Evolutionary conservation across 2,329 filamentous ascomycete genomes (phyloP), one percentile per base, ranked within the genome.

Genomic region (Shiraia sp.): DNA sequence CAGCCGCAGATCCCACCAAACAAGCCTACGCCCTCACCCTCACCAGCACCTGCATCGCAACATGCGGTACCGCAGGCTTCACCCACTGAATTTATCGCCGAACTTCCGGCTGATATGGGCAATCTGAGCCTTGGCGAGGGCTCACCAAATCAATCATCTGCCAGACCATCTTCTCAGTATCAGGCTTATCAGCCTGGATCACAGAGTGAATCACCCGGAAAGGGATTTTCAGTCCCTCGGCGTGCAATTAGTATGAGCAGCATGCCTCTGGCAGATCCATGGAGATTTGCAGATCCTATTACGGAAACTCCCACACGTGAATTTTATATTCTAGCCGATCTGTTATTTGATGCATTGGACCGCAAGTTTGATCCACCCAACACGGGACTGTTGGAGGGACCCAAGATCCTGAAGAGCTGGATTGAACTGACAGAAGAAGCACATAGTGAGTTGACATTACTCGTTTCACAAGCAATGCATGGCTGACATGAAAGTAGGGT

Each of bases 221-320:
- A 51, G 19, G 43, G 52, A 4, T 64, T 61, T 32, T 58, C 51
- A 6, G 53, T 67, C 24, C 45, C 58, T n/a, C 59, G 63, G 6
- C 53, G 61, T 13, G 55, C 61, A 16, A 47, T 64, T 3, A 67
- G 61, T 37, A 53, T 44, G 10, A 66, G 53, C 33, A 57, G 45
- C 16, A 22, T 57, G 16, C 61, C 60, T 12, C 33, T 61, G 10
- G 57, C 61, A n/a, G 65, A 66, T 37, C 65, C 63, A 8, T 69
- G 65, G 65, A 52, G 63, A 27, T 56, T 68, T 32, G 63, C 57
- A 10, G 63, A 69, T 35, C 47, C 61, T 32, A 32, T 43, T 0
- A 67, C 63, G 5, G 65, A 68, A 39, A 40, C 56, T 16, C 63
- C 65, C 9, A 69, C 65, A 5, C 54, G 61, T 19, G 65, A 69